Conservation (phyloP, 1,284 basidiomycete species). For the Ustilago lituana region DNA sequence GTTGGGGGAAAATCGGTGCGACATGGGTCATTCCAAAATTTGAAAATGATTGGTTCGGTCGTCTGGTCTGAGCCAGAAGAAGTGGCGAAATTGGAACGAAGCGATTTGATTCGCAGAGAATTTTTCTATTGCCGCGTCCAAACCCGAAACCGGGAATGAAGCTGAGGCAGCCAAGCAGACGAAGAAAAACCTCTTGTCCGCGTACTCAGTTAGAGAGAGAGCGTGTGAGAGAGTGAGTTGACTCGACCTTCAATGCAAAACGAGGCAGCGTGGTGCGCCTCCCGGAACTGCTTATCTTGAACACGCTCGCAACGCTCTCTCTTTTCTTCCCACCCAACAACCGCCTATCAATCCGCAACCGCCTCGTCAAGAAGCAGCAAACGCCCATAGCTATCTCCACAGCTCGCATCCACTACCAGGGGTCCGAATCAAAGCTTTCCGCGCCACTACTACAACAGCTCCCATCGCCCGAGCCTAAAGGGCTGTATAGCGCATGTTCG, state of each 20-base stretch:
- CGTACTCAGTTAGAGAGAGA: not conserved
- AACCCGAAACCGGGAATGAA: no score
- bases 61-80: no score
- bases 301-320: not conserved
- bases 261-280: no score
- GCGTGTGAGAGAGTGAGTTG: slow-evolving; percentile 4
- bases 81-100: slow-evolving; percentile 4
- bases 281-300: slow-evolving; percentile 17
- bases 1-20: no score
- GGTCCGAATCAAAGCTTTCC: not conserved
- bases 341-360: not conserved
- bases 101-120: slow-evolving; percentile 30
- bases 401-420: not conserved
- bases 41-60: no score
- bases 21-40: no score
- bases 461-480: slow-evolving; percentile 28
- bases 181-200: no score
- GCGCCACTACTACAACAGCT: slow-evolving; percentile 4
- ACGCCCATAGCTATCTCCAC: no score
- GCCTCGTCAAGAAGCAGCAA: no score
- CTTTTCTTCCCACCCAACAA: not conserved
- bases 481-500: slow-evolving; percentile 57
- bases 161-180: no score
- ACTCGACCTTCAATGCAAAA: slow-evolving; percentile 5
- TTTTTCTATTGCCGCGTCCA: slow-evolving; percentile 18